phyloP scores from a whole-genome alignment of 768 basidiomycete genomes.

The Leccinum subgranulosum region DNA sequence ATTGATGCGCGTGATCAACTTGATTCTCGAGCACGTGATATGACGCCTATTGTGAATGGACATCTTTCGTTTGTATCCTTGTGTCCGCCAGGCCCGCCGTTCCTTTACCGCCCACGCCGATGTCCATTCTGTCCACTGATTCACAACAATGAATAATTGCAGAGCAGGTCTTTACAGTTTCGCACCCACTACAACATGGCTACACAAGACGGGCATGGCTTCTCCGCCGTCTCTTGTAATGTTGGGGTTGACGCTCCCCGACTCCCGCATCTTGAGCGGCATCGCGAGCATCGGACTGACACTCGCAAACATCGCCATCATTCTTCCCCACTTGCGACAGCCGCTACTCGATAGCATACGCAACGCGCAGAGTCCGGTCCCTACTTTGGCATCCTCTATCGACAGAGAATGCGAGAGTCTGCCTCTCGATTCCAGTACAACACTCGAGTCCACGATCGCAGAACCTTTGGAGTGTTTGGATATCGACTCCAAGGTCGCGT shows the following conservation, averaged over 20 bases:
- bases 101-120: neutral
- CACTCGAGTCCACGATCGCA: neutral
- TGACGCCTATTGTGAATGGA: conserved; percentile 3
- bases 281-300: conserved; percentile 26
- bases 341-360: conserved; percentile 13
- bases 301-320: conserved; percentile 21
- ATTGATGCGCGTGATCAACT: neutral
- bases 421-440: neutral
- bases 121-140: conserved; percentile 3
- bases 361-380: neutral
- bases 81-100: neutral
- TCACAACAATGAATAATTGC: conserved; percentile 20
- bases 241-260: conserved; percentile 23
- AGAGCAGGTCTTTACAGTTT: conserved; percentile 29
- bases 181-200: conserved; percentile 18
- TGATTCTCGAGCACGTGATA: conserved; percentile 26
- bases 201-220: conserved; percentile 19
- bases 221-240: conserved; percentile 24
- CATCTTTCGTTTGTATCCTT: neutral
- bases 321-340: conserved; percentile 25
- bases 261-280: conserved; percentile 26
- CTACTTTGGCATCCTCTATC: neutral
- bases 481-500: neutral
- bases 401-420: neutral
- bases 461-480: neutral